Evolutionary conservation across 2,329 filamentous ascomycete species (phyloP), one percentile per base, ranked within the genome.

Genomic region (Neoscytalidium dimidiatum): DNA sequence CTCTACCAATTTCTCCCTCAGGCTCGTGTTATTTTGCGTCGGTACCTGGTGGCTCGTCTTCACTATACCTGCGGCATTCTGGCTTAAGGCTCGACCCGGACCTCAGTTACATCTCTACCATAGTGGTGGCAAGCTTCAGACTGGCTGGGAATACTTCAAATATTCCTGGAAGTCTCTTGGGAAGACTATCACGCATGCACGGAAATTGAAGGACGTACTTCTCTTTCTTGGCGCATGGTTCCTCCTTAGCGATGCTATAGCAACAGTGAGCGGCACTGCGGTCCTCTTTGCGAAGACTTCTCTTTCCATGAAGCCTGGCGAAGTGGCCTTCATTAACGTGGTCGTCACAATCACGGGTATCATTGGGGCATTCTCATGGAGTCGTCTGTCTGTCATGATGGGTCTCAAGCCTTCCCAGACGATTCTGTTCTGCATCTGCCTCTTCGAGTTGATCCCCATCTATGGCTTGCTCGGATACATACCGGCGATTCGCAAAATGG

Each of bases 271-370:
- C 35, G 94, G 93, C 14, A 98, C 95, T 0, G 95, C 95, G 0
- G 93, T 98, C 29, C 84, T 99, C 9, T 99, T 97, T 75, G 95
- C 94, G 44, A 98, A 98, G 80, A 98, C 94, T 0, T 88, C 93
- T 68, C 83, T 99, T 9, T 87, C 91, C 68, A 99, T 99, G 95
- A 85, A 89, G 66, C 89, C 94, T 0, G 92, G 92, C 77, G 91
- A 92, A 2, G 80, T 99, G 26, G 95, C 92, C 5, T 84, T 98
- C 75, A 97, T 99, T 76, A 97, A 94, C 72, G 92, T 98, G 62
- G 94, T 97, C 69, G 92, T 91, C 38, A 98, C 94, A 13, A 79
- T 91, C 46, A 88, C 88, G 5, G 95, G 95, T 29, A 90, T 98
- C 11, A 79, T 92, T 8, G 95, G 95, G 19, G 95, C 95, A 0